Base-by-base conservation (phyloP, 2,329 filamentous ascomycete species). In the Venturia oleaginea region DNA sequence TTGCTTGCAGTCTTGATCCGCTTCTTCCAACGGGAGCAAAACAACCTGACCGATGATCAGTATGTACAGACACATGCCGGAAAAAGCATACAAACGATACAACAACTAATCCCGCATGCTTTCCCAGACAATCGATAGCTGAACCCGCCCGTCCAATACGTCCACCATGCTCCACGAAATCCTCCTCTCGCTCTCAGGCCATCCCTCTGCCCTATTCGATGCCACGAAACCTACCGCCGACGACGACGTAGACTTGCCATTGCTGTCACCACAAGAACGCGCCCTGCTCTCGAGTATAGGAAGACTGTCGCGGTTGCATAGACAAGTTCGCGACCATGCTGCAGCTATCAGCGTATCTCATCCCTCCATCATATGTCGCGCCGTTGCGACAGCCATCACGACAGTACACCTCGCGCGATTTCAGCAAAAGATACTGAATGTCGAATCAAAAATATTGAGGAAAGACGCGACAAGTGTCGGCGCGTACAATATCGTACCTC, bases 81-180 rank as follows among this genome's bases (percentile, higher is more conserved):
- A 51, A 34, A 57, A 57, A 34, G 27, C 27, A 57, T 34, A 27
- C 51, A 57, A 57, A 34, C 15, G 15, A 57, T 34, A 27, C 51
- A 34, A 32, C 11, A 30, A 22, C 42, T 38, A 27, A 54, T 38
- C 15, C 42, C 34, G 38, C 19, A 22, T 8, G 7, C 61, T n/a
- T n/a, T n/a, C 2, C 8, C 24, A 38, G 32, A 42, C 32, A 34
- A 8, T 46, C 37, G 3, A 54, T 54, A 27, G 40, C 61, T 24
- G 61, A 46, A 27, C 15, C 46, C 13, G 15, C 61, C n/a, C 61
- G 32, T 27, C 62, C 48, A 1, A 37, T 11, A 55, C 51, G 37
- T 32, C 63, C 63, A 24, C 30, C 65, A 99, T 99, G 94, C 90
- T 99, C 76, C 94, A 97, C 84, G 94, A 99, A 82, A 91, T 99